A percentile compares a stretch with the other conserved stretches of the same genome.
Conservation (phyloP, 805 yeast genomes). For the Ogataea methylovora region DNA sequence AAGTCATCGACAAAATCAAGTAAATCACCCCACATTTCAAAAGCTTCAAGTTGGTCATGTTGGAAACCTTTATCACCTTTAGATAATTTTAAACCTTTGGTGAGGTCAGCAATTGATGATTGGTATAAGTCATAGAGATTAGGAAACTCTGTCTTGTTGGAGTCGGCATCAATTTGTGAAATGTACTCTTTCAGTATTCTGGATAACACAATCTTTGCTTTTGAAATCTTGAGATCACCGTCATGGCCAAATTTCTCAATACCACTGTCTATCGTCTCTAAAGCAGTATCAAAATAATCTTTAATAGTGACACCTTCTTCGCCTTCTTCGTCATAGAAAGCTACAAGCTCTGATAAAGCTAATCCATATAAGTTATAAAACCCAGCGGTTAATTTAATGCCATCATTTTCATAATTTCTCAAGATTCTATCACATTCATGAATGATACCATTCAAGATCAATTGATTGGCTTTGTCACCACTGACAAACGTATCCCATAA, state of each 20-base stretch:
- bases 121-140: conserved; percentile 23
- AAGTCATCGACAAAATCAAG: conserved; percentile 62
- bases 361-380: conserved; percentile 72
- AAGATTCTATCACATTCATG: conserved; percentile 85
- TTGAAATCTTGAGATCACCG: conserved; percentile 35
- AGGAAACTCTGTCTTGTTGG: conserved; percentile 26
- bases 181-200: conserved; percentile 54
- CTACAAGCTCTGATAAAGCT: conserved; percentile 58
- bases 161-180: conserved; percentile 38
- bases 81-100: too few species aligned
- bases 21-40: conserved; percentile 58
- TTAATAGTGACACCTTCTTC: conserved; percentile 27
- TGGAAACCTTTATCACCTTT: conserved; percentile 27
- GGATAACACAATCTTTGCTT: conserved; percentile 46
- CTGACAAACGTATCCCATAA: conserved; percentile 58
- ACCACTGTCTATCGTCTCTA: conserved; percentile 63
- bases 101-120: too few species aligned
- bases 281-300: conserved; percentile 61
- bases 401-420: conserved; percentile 32
- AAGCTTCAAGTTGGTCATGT: conserved; percentile 39
- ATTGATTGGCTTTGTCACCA: conserved; percentile 53
- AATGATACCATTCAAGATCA: conserved; percentile 73
- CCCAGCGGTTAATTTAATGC: conserved; percentile 30
- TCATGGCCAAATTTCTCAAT: conserved; percentile 40
- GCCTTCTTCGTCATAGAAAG: conserved; percentile 26